These are phyloP conservation scores for Stylosanthes scabra DNA, from an alignment of 331 rosid species.

Conservation along the genomic window DNA sequence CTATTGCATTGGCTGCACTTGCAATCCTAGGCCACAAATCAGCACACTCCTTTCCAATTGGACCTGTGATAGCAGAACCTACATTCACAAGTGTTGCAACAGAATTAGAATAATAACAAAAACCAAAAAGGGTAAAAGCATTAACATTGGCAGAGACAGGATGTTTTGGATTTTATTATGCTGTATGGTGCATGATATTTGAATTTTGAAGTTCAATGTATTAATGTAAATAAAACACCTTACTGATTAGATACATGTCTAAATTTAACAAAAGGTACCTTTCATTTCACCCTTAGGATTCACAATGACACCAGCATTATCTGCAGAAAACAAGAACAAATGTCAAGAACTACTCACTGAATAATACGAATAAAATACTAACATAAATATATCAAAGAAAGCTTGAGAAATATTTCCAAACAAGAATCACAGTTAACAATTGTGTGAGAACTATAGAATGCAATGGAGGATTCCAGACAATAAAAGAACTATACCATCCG, in stretches of 20 bases:
- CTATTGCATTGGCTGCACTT: slow-evolving; percentile 90
- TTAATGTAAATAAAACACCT: no score
- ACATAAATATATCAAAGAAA: no score
- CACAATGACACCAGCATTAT: slow-evolving; percentile 90
- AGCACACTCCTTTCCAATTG: slow-evolving; percentile 88
- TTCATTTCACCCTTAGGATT: slow-evolving; percentile 94
- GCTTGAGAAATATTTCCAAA: background rate
- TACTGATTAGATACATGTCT: background rate
- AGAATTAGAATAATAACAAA: no score
- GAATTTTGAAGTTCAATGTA: background rate
- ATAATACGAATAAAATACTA: no score
- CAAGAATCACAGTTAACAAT: no score
- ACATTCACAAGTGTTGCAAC: background rate
- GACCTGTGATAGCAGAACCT: slow-evolving; percentile 92
- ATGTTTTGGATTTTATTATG: background rate
- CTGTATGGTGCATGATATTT: background rate
- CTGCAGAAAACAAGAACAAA: no score
- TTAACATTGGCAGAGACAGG: no score
- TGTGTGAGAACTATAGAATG: background rate
- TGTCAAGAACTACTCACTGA: no score
- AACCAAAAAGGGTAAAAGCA: no score
- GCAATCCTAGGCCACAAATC: slow-evolving; percentile 96
- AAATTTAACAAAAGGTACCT: slow-evolving; percentile 44
- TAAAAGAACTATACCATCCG: background rate
- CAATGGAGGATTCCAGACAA: background rate